A percentile compares a stretch with the other conserved stretches of the same genome.
Conservation (phyloP, 1,139 yeast species). For the Pichia sp. region DNA sequence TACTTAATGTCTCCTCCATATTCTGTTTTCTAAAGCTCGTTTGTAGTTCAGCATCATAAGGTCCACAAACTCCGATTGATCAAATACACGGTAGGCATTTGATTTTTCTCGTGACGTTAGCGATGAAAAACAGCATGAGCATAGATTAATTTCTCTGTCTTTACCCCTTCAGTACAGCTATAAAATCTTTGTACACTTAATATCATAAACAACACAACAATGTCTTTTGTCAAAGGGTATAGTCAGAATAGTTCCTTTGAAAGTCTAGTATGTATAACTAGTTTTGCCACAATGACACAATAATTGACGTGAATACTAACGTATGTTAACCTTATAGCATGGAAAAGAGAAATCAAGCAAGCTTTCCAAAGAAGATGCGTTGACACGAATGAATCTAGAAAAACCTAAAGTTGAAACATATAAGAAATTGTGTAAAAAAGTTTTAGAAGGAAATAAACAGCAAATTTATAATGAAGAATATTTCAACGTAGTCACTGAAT, state of each 20-base stretch:
- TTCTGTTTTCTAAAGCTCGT: not conserved
- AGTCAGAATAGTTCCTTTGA: slow-evolving; percentile 13
- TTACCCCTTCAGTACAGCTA: no score
- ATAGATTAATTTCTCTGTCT: no score
- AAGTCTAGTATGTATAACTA: slow-evolving; percentile 15
- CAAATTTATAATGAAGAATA: slow-evolving; percentile 36
- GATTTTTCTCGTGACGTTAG: no score
- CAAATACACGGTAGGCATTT: no score
- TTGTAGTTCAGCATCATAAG: no score
- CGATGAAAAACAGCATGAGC: no score
- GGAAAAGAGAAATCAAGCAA: slow-evolving; percentile 56
- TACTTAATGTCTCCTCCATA: not conserved
- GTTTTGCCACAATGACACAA: no score
- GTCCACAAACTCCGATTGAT: no score
- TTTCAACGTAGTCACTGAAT: slow-evolving; percentile 47
- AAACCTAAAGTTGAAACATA: slow-evolving; percentile 49
- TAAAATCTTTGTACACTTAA: not conserved
- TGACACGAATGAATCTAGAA: slow-evolving; percentile 51
- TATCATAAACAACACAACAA: not conserved
- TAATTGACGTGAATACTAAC: not conserved
- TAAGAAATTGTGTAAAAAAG: slow-evolving; percentile 38
- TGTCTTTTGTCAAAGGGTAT: slow-evolving; percentile 19
- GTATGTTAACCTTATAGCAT: slow-evolving; percentile 38
- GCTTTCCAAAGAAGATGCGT: slow-evolving; percentile 48
- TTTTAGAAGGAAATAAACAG: slow-evolving; percentile 36